phyloP scores from a whole-genome alignment of 2,329 filamentous ascomycete genomes.

The Exophiala alcalophila region DNA sequence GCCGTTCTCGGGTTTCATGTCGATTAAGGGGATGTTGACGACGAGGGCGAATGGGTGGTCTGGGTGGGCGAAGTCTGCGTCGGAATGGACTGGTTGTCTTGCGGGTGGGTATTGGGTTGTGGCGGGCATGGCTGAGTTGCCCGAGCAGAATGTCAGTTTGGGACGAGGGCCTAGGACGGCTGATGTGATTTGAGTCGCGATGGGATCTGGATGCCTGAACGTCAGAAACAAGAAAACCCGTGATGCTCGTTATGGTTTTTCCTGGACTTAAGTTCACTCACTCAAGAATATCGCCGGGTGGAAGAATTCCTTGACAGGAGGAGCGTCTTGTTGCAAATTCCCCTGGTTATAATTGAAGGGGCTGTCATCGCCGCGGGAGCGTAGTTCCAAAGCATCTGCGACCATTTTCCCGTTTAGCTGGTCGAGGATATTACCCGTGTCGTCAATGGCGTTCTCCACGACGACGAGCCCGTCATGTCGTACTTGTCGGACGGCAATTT shows the following conservation, averaged over 20 bases:
- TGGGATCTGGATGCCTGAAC: constrained; percentile 43
- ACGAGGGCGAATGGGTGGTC: constrained; percentile 55
- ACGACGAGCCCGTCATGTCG: constrained; percentile 58
- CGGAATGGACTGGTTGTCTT: constrained; percentile 57
- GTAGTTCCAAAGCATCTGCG: constrained; percentile 53
- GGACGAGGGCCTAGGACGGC: constrained; percentile 55
- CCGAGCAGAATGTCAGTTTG: constrained; percentile 58
- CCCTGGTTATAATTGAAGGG: constrained; percentile 61
- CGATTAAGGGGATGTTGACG: constrained; percentile 53
- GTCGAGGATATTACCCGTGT: constrained; percentile 54
- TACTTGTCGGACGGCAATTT: constrained; percentile 53
- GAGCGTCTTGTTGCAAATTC: constrained; percentile 61
- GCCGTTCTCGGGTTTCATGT: constrained; percentile 53
- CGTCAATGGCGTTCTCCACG: constrained; percentile 52
- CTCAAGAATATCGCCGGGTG: constrained; percentile 54
- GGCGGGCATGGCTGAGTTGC: constrained; percentile 57
- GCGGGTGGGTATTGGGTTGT: constrained; percentile 40
- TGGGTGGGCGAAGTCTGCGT: constrained; percentile 58
- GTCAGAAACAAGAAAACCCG: neutral
- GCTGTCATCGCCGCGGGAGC: constrained; percentile 51
- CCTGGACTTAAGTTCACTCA: too few relatives aligned
- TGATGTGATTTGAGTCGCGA: constrained; percentile 42
- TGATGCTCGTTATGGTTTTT: too few relatives aligned
- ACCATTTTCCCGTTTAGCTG: constrained; percentile 59
- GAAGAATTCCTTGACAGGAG: constrained; percentile 50